Conservation (phyloP, 192 early-diverging fungal genomes). For the Mortierella alpina region DNA sequence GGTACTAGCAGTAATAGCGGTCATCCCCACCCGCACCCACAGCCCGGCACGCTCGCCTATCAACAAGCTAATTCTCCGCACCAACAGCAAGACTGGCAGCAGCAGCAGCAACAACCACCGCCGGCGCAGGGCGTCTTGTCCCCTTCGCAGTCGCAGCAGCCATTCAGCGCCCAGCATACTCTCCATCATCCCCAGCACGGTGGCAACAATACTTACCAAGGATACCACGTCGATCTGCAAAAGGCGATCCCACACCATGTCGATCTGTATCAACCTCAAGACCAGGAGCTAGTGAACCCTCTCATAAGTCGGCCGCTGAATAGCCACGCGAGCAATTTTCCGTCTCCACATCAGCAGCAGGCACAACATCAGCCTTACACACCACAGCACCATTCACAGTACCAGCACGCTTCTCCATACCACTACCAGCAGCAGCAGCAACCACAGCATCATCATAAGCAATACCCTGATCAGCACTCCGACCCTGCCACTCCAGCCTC, state of each 20-base stretch:
- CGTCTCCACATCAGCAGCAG: constrained; percentile 17
- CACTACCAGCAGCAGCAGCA: constrained; percentile 15
- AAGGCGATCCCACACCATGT: constrained; percentile 34
- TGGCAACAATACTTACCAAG: constrained; percentile 14
- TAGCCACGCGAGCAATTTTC: constrained; percentile 16
- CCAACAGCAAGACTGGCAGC: constrained; percentile 8
- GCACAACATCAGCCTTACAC: constrained; percentile 1
- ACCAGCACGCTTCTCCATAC: constrained; percentile 5
- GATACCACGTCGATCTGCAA: constrained; percentile 21
- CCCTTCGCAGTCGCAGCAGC: constrained; percentile 3
- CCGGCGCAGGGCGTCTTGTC: background rate
- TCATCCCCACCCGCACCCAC: background rate
- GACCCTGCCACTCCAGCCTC: constrained; percentile 12
- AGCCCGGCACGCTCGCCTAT: constrained; percentile 3
- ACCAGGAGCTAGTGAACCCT: constrained; percentile 20
- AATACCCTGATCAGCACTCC: constrained; percentile 28
- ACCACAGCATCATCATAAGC: constrained; percentile 5
- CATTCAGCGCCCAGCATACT: constrained; percentile 18
- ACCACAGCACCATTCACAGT: constrained; percentile 11
- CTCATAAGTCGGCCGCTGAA: constrained; percentile 25
- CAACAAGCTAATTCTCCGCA: constrained; percentile 12
- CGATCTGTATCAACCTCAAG: constrained; percentile 42
- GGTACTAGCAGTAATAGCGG: background rate
- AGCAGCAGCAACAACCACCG: constrained; percentile 7
- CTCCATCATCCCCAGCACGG: constrained; percentile 15